phyloP scores from a whole-genome alignment of 495 filamentous ascomycete genomes.

The Aspergillus incahuasiensis region DNA sequence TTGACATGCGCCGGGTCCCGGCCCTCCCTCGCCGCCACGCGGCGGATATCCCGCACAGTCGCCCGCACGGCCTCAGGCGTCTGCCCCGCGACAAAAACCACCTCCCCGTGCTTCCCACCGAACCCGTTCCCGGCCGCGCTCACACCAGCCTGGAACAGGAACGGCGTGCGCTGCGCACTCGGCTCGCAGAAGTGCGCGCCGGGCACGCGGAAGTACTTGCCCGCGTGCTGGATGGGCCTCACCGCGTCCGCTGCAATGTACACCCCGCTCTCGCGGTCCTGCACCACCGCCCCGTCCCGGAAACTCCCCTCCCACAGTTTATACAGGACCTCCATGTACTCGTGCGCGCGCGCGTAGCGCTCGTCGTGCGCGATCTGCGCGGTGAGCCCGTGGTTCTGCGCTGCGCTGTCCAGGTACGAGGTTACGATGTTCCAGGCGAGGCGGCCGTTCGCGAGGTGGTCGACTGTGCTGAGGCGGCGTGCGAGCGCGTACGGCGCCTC shows the following conservation, averaged over 20 bases:
- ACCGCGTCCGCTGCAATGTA: slow-evolving; percentile 57
- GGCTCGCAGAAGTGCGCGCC: slow-evolving; percentile 64
- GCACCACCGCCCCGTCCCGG: slow-evolving; percentile 57
- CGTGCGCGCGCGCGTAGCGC: slow-evolving; percentile 61
- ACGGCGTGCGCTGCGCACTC: slow-evolving; percentile 61
- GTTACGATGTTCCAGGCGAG: slow-evolving; percentile 68
- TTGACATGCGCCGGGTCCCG: slow-evolving; percentile 47
- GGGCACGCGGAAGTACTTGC: slow-evolving; percentile 61
- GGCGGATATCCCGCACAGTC: slow-evolving; percentile 45
- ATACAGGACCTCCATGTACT: slow-evolving; percentile 65
- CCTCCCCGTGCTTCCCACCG: slow-evolving; percentile 56
- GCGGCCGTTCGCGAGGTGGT: slow-evolving; percentile 62
- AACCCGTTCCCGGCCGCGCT: slow-evolving; percentile 59
- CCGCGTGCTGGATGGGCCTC: slow-evolving; percentile 59
- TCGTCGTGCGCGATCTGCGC: slow-evolving; percentile 62
- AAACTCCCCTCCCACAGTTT: slow-evolving; percentile 65
- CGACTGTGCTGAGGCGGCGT: slow-evolving; percentile 58
- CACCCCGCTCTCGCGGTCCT: slow-evolving; percentile 31
- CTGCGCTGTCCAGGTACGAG: slow-evolving; percentile 60
- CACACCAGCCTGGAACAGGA: slow-evolving; percentile 61
- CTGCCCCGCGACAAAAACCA: slow-evolving; percentile 48
- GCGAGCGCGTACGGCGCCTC: slow-evolving; percentile 67
- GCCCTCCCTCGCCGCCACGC: slow-evolving; percentile 38
- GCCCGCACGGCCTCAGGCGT: slow-evolving; percentile 41
- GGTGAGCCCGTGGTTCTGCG: slow-evolving; percentile 54